Base-by-base conservation (phyloP, 208 protist genomes). In the Angomonas desouzai region DNA sequence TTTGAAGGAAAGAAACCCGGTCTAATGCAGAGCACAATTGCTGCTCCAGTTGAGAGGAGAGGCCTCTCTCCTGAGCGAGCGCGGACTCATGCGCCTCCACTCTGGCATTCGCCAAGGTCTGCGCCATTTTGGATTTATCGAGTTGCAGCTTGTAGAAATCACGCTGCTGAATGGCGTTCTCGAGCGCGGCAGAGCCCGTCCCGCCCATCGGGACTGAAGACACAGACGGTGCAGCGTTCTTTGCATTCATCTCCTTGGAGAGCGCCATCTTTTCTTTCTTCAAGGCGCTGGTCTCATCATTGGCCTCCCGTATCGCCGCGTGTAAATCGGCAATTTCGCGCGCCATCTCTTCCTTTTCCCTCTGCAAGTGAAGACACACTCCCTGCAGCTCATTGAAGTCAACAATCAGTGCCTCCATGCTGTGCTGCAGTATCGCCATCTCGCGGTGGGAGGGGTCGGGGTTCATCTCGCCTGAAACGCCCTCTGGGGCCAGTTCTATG, bases 81-180 rank as follows among this genome's bases (percentile, higher is more conserved):
- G 70, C 65, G 0, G 38, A 58, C 34, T 75, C 18, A 9, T 89
- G 23, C 18, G 69, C 36, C 18, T 72, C 66, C 28, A 72, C 48
- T 7, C 70, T 57, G 0, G 75, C 64, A 43, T 76, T 60, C 18
- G 48, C 57, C 32, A 77, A 62, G 1, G 45, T 23, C 16, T 66
- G 34, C 10, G 62, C 45, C 16, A 56, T 62, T 30, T 67, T 60
- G 22, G 77, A 23, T 10, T 81, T 70, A 28, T 89, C 80, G 9
- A 48, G 48, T 59, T 89, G 82, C 38, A 92, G 48, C 64, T 78
- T 77, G 70, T 76, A 92, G 66, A 83, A 92, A 57, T 89, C 77
- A 1, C 73, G 74, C 57, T 92, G 83, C 33, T 77, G 73, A 1
- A 73, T 29, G 23, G 77, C 32, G 34, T 73, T 66, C 40, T 75